These are phyloP conservation scores for Aspergillus ostianus DNA, from an alignment of 495 filamentous ascomycete genomes.

Conservation along the genomic window DNA sequence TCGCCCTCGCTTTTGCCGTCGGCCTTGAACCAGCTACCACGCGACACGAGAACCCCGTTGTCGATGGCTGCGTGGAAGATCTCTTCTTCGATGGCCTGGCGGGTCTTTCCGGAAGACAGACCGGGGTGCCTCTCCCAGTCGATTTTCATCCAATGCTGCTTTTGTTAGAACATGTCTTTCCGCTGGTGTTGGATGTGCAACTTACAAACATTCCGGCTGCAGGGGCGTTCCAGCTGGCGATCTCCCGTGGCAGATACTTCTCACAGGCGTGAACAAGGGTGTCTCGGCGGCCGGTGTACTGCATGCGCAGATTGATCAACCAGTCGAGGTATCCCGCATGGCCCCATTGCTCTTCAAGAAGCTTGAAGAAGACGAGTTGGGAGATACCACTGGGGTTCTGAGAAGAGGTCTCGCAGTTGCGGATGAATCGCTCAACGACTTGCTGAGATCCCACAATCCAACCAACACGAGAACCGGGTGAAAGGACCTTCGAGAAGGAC, in stretches of 20 bases:
- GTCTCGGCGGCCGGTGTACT: constrained; percentile 79
- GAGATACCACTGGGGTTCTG: constrained; percentile 83
- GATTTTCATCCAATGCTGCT: constrained; percentile 79
- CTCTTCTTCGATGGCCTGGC: constrained; percentile 75
- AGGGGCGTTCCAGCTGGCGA: constrained; percentile 81
- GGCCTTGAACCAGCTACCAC: constrained; percentile 87
- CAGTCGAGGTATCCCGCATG: constrained; percentile 89
- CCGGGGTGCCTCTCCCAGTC: constrained; percentile 72
- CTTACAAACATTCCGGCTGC: constrained; percentile 96
- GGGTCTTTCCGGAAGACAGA: constrained; percentile 48
- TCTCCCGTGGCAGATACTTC: constrained; percentile 67
- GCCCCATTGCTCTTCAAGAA: constrained; percentile 92
- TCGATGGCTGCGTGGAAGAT: constrained; percentile 74
- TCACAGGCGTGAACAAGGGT: constrained; percentile 81
- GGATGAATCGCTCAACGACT: constrained; percentile 73
- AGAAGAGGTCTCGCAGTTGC: constrained; percentile 72
- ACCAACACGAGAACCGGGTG: constrained; percentile 59
- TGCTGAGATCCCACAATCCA: constrained; percentile 76
- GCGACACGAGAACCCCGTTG: constrained; percentile 69
- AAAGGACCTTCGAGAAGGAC: constrained; percentile 67
- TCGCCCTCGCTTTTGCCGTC: constrained; percentile 48
- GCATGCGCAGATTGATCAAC: constrained; percentile 78
- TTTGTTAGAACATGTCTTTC: neutral
- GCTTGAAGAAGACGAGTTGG: constrained; percentile 80
- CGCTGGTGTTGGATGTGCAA: constrained; percentile 18